Evolutionary conservation across 139 green algal genomes (phyloP), one percentile per base, ranked within the genome.

Genomic region (Chlamydomonas schloesseri): DNA sequence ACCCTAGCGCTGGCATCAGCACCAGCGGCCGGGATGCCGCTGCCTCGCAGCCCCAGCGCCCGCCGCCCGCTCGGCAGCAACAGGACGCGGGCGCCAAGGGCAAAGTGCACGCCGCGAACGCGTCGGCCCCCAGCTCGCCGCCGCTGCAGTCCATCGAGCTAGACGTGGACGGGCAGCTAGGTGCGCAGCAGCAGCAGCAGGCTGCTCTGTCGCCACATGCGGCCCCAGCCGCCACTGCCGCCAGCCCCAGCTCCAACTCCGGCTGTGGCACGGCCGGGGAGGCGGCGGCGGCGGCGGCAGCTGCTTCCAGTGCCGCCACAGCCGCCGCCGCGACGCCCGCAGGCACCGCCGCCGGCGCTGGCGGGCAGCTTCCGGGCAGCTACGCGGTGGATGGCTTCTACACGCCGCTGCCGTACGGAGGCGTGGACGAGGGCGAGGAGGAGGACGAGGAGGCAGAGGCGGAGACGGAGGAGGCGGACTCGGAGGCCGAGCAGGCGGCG

Each of bases 161-260:
- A 11, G 81, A 87, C 34, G 81, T 87, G 0, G 81, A 86, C 80
- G n/a, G n/a, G n/a, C n/a, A n/a, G n/a, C n/a, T n/a, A n/a, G n/a
- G n/a, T n/a, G n/a, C n/a, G n/a, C n/a, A n/a, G n/a, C n/a, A 36
- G 34, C 46, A 50, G 42, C 42, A 50, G 42, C 42, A 50, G 42
- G 42, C 42, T 50, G 42, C 42, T 8, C 6, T 8, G 6, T 5
- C 42, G 42, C 42, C 42, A 13, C 42, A 50, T 8, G 8, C 42
- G 6, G 42, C 42, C 42, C 42, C 42, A 50, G 42, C 42, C 8
- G 42, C 42, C 24, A 33, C 24, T 2, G 60, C 60, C 24, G 60
- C 24, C 2, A 17, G 2, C 18, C 24, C 60, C 2, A 23, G 60
- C 60, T 9, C 60, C 18, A 60, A 11, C 10, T 60, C 55, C 2